Evolutionary conservation across 2,329 filamentous ascomycete species (phyloP), one percentile per base, ranked within the genome.

Genomic region (Fusarium tanahbumbuense): DNA sequence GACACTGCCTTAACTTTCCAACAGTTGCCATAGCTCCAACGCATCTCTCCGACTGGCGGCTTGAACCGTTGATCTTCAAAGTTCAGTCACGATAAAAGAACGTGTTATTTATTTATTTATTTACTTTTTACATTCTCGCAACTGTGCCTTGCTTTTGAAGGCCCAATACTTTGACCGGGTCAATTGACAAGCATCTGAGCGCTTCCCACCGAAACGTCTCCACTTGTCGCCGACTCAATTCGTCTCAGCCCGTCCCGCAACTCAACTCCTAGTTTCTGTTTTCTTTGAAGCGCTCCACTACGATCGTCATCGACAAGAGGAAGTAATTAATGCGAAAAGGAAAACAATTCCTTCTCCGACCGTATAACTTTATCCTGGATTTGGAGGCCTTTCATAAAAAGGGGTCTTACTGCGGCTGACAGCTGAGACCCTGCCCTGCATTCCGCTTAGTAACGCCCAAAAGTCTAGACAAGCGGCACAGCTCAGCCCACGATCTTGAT

Each of bases 161-260:
- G 37, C 48, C 66, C 32, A 52, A 64, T 58, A 67, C 30, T 20
- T 42, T 47, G 45, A 44, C 59, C 61, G 52, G 44, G 32, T 42
- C 30, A 37, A 37, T 34, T 15, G 46, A 50, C 64, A 49, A 56
- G 37, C 40, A 60, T 60, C 45, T 49, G 49, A 32, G 54, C 62
- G 53, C 68, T 65, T 62, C 46, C 42, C 46, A 49, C 58, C 59
- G 63, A 66, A 66, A 63, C 67, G 48, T 50, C 58, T 48, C 68
- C 68, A 69, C 68, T 58, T 58, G 68, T 66, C 52, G 60, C 68
- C 68, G 64, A 61, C 68, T 64, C 28, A 53, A 56, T 53, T 60
- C 66, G 68, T 71, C 68, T 71, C 68, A 71, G 68, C 59, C 60
- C 56, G 44, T 56, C 42, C 28, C 32, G 32, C 34, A 48, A 30